A percentile compares a stretch with the other conserved stretches of the same genome.
Evolutionary conservation across 306 rosid genomes (phyloP).

Genomic region (Acacia confusa): DNA sequence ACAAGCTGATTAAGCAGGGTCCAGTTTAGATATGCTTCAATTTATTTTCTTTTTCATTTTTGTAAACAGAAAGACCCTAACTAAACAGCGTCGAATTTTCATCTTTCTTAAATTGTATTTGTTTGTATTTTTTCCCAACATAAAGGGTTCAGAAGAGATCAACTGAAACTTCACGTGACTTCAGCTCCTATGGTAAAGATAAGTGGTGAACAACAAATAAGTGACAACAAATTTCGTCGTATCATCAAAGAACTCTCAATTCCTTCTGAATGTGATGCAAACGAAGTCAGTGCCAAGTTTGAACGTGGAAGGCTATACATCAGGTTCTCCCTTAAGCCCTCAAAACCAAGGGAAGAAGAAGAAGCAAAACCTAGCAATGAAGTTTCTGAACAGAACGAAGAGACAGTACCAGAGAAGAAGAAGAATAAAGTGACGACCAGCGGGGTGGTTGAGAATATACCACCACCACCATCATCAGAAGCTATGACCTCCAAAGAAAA

Average conservation of each 20-base stretch:
- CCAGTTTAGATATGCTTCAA: too few relatives aligned
- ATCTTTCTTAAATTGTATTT: too few relatives aligned
- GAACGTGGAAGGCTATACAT: conserved; percentile 44
- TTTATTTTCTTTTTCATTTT: too few relatives aligned
- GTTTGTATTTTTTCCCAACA: neutral
- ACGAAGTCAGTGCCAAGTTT: conserved; percentile 49
- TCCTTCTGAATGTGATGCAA: conserved; percentile 41
- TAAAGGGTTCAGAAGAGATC: conserved; percentile 53
- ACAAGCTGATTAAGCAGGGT: too few relatives aligned
- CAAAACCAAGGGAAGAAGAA: neutral
- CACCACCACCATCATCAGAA: neutral
- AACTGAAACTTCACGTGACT: conserved; percentile 58
- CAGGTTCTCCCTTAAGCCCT: conserved; percentile 34
- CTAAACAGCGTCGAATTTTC: too few relatives aligned
- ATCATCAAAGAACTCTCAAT: conserved; percentile 52
- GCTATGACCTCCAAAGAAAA: neutral
- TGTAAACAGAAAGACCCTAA: too few relatives aligned
- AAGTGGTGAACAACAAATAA: conserved; percentile 43
- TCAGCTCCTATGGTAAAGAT: conserved; percentile 45
- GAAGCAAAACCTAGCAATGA: neutral
- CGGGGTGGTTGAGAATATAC: neutral
- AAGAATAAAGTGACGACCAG: neutral
- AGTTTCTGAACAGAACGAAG: neutral
- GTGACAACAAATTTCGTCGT: conserved; percentile 46
- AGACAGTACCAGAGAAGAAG: neutral